Percentiles rank a stretch among this genome's conserved stretches.
Conservation (phyloP, 2,329 filamentous ascomycete species). For the Botrytis galanthina region DNA sequence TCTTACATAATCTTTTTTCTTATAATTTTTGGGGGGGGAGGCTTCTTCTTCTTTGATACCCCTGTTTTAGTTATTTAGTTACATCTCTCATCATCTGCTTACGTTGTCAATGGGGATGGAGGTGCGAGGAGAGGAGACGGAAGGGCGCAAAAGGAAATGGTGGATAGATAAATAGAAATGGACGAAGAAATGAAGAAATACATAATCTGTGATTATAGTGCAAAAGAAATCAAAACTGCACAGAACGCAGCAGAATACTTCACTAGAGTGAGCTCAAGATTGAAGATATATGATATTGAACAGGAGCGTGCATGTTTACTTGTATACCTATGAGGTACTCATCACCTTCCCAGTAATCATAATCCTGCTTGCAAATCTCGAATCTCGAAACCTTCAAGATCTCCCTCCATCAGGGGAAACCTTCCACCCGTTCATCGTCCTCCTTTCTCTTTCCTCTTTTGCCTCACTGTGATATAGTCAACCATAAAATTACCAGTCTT, state of each 20-base stretch:
- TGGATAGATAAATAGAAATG: neutral
- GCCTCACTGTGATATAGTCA: neutral
- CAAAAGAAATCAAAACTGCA: neutral
- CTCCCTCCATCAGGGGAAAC: neutral
- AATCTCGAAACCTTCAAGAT: neutral
- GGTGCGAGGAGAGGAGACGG: neutral
- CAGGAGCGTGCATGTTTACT: neutral
- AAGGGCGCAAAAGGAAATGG: neutral
- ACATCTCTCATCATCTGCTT: neutral
- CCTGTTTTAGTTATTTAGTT: neutral
- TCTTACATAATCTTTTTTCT: conserved; percentile 10
- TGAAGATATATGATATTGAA: neutral
- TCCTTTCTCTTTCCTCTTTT: neutral
- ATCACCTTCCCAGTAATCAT: neutral
- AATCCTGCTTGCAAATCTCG: neutral
- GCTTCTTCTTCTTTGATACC: conserved; percentile 13
- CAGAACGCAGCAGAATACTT: neutral
- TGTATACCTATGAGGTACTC: neutral
- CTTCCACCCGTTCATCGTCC: neutral
- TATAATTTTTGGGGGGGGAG: neutral
- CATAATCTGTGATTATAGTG: neutral
- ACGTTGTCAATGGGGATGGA: neutral
- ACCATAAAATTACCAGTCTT: neutral
- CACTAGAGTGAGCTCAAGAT: neutral
- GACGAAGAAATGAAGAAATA: neutral